These are phyloP conservation scores for Ceratocystiopsis minuta DNA, from an alignment of 2,329 filamentous ascomycete species.

Conservation along the genomic window DNA sequence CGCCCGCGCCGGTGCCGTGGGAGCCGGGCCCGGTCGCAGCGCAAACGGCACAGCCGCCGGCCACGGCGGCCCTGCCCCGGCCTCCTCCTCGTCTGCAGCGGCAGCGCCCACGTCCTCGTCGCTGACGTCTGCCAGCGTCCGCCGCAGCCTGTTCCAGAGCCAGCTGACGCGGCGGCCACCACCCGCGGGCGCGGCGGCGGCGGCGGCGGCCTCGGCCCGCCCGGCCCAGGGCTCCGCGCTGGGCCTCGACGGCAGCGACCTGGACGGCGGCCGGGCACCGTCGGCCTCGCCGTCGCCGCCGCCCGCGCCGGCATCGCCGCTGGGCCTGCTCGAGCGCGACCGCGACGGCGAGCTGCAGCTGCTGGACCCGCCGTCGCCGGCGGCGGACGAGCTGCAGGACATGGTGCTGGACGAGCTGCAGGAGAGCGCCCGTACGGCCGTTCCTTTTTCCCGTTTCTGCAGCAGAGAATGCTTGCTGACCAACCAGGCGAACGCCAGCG, in stretches of 20 bases:
- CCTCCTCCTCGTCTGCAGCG: background rate
- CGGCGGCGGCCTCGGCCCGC: constrained; percentile 31
- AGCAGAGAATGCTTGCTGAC: background rate
- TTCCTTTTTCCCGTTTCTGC: no score
- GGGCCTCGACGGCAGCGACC: background rate
- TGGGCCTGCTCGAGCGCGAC: constrained; percentile 30
- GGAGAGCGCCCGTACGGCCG: constrained; percentile 38
- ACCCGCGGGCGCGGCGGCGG: constrained; percentile 21
- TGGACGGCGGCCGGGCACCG: constrained; percentile 6
- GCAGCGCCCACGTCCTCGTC: background rate
- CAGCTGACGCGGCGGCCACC: constrained; percentile 40
- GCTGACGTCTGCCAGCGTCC: constrained; percentile 17
- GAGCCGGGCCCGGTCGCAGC: background rate
- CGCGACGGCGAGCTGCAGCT: constrained; percentile 44
- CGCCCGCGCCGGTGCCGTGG: constrained; percentile 1
- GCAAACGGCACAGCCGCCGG: background rate
- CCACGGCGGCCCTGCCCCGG: background rate
- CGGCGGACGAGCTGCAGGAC: constrained; percentile 36
- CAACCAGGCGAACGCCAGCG: constrained; percentile 37
- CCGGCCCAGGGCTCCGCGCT: no score
- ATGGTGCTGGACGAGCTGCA: constrained; percentile 37
- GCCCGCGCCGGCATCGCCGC: constrained; percentile 26
- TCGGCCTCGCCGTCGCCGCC: constrained; percentile 15
- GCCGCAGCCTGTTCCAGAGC: constrained; percentile 41
- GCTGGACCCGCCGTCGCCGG: constrained; percentile 34